These are phyloP conservation scores for Sclerotinia sclerotiorum DNA, from an alignment of 2,329 filamentous ascomycete species.

Conservation along the genomic window DNA sequence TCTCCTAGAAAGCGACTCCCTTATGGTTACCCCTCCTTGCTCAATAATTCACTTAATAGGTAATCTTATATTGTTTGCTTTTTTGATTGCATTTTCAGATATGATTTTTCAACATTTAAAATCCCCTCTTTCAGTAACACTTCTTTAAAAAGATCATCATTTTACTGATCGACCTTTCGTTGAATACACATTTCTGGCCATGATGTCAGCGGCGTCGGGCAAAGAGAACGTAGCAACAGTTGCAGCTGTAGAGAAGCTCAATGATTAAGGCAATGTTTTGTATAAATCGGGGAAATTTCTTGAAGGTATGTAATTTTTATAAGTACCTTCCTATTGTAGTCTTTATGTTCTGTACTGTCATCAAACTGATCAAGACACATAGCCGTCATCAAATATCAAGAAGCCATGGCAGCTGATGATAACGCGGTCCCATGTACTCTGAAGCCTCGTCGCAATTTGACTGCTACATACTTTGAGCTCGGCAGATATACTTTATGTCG, in stretches of 20 bases:
- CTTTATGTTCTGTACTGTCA: neutral
- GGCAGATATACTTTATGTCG: neutral
- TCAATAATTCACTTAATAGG: no score
- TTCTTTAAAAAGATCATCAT: no score
- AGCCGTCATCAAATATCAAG: neutral
- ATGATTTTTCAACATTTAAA: neutral
- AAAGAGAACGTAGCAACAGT: neutral
- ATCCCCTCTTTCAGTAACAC: neutral
- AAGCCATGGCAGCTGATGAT: neutral
- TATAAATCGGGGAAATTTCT: neutral
- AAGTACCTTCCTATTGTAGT: neutral
- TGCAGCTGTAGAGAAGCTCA: neutral
- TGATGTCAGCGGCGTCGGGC: neutral
- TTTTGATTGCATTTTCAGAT: neutral
- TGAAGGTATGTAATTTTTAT: neutral
- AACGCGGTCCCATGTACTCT: neutral
- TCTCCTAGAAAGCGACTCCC: neutral
- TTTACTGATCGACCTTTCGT: no score
- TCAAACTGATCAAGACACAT: neutral
- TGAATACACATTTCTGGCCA: neutral
- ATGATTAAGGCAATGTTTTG: neutral
- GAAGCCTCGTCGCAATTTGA: neutral
- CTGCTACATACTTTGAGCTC: neutral
- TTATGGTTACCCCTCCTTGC: neutral
- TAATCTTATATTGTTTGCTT: no score